Percentiles rank a stretch among this genome's conserved stretches.
phyloP scores from a whole-genome alignment of 176 grass and related monocot species.

The Rhynchospora breviuscula region DNA sequence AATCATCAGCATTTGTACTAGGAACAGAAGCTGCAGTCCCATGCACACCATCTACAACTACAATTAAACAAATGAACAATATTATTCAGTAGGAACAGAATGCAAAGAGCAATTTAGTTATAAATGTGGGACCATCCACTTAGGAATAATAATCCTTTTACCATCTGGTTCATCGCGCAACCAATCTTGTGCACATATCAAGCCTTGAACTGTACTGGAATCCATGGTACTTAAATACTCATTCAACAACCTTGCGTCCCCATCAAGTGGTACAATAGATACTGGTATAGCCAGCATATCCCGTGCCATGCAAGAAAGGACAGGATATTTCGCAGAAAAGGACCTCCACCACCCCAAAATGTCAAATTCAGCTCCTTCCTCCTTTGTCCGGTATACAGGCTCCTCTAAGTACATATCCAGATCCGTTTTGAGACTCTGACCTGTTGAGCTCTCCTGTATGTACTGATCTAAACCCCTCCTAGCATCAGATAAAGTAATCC shows the following conservation, averaged over 20 bases:
- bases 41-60: constrained; percentile 25
- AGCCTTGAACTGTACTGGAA: constrained; percentile 57
- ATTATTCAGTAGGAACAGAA: constrained; percentile 4
- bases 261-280: constrained; percentile 69
- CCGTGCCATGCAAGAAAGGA: constrained; percentile 82
- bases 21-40: background rate
- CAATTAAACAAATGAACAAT: background rate
- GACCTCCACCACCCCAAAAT: constrained; percentile 94
- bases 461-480: constrained; percentile 94
- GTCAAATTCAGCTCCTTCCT: constrained; percentile 81
- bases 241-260: constrained; percentile 71
- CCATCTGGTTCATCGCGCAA: constrained; percentile 64
- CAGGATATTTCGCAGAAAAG: constrained; percentile 94
- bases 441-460: constrained; percentile 88
- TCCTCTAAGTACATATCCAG: constrained; percentile 97
- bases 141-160: constrained; percentile 26
- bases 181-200: constrained; percentile 96
- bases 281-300: constrained; percentile 89
- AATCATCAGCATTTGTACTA: constrained; percentile 15
- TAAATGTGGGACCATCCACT: background rate
- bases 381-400: constrained; percentile 75
- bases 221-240: constrained; percentile 90
- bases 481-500: constrained; percentile 89
- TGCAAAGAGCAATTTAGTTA: constrained; percentile 16
- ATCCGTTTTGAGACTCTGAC: constrained; percentile 83